Evolutionary conservation across 345 rosid genomes (phyloP), one percentile per base, ranked within the genome.

Genomic region (Eucalyptus grandis): DNA sequence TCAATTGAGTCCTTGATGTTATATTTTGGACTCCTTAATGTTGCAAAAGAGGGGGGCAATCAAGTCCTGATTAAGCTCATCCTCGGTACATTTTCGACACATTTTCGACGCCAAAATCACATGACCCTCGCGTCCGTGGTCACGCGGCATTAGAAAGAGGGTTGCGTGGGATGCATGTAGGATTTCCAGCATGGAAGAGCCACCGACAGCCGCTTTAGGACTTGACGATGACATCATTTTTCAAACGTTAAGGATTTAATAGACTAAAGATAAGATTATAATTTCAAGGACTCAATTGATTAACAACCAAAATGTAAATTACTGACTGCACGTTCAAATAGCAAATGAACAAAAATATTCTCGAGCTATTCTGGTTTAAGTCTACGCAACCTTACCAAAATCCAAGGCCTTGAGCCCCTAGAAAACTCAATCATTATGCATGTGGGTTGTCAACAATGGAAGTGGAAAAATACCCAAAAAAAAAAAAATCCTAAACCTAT

Each of bases 221-320:
- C 72, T 65, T n/a, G 19, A n/a, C 14, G 19, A n/a, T 8, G 0
- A 4, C 16, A n/a, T 30, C 16, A 65, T 53, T 53, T 19, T 3
- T 53, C 58, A 62, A n/a, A 62, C 15, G 17, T 62, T 13, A 30
- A 62, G 69, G 69, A 62, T n/a, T 27, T 53, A 53, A 19, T 53
- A 53, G 24, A 53, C 24, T 53, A 53, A 53, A 53, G 24, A 53
- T 19, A 53, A 53, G 58, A 53, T 53, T 19, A 8, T 53, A 53
- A 53, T 8, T 53, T 53, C 11, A 8, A 53, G 30, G 13, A 56
- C 13, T 56, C 72, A n/a, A 65, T 65, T 65, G 72, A 65, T 31
- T 30, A n/a, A 30, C 19, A 8, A 14, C 9, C 72, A 65, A 65
- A 30, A 65, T 30, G 72, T 30, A n/a, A 65, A 65, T n/a, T 65